A percentile compares a stretch with the other conserved stretches of the same genome.
phyloP scores from a whole-genome alignment of 2,329 filamentous ascomycete genomes.

The Colletotrichum lentis region DNA sequence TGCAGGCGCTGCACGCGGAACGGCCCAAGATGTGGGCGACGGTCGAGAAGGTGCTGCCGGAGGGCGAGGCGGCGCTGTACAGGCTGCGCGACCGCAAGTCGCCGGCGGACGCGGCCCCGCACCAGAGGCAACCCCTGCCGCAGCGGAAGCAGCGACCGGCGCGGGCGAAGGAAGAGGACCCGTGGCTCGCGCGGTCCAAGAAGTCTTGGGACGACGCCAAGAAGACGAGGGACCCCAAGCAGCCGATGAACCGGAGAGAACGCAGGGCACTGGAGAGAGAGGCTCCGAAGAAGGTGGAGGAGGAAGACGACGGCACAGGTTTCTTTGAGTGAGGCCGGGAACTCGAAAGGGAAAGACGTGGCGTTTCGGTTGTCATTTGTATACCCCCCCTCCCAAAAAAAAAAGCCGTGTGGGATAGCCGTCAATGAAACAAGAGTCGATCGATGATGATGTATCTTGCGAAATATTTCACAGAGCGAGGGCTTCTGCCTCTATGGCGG shows the following conservation, averaged over 20 bases:
- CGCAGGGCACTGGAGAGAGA: slow-evolving; percentile 43
- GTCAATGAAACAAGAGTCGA: slow-evolving; percentile 17
- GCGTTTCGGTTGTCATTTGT: slow-evolving; percentile 26
- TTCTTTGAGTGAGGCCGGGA: slow-evolving; percentile 61
- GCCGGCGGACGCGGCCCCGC: slow-evolving; percentile 40
- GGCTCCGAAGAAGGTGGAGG: slow-evolving; percentile 48
- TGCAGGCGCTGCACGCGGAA: slow-evolving; percentile 52
- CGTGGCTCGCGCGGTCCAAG: slow-evolving; percentile 22
- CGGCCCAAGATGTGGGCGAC: slow-evolving; percentile 71
- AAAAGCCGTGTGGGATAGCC: slow-evolving; percentile 22
- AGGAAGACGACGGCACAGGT: slow-evolving; percentile 62
- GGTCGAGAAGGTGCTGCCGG: slow-evolving; percentile 70
- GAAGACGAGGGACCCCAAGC: slow-evolving; percentile 40
- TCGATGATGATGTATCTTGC: background rate
- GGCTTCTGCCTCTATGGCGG: too few relatives aligned
- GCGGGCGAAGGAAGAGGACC: slow-evolving; percentile 52
- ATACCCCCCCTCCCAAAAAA: slow-evolving; percentile 35
- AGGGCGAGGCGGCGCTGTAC: slow-evolving; percentile 62
- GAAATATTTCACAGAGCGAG: background rate
- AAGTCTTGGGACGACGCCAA: slow-evolving; percentile 19
- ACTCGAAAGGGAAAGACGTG: background rate
- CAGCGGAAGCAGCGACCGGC: slow-evolving; percentile 37
- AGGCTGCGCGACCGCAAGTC: slow-evolving; percentile 62
- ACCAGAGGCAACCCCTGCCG: slow-evolving; percentile 28
- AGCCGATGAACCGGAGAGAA: slow-evolving; percentile 28